Conservation (phyloP, 1,284 basidiomycete species). For the Fomitopsis pinicola region DNA sequence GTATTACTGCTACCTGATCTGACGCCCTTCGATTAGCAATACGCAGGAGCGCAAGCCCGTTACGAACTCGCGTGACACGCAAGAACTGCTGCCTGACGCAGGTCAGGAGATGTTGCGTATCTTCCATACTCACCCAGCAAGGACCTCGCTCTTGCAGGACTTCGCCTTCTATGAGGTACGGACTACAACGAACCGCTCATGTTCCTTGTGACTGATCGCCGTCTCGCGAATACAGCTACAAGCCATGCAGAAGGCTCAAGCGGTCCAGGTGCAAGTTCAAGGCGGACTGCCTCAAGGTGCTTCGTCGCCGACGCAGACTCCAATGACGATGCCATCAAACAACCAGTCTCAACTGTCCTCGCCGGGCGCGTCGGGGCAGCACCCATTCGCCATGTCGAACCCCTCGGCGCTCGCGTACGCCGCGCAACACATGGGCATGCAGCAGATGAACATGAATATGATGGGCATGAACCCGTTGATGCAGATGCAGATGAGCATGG, state of each 20-base stretch:
- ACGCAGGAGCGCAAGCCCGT: conserved; percentile 96
- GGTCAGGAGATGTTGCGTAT: conserved; percentile 94
- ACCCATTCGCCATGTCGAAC: conserved; percentile 47
- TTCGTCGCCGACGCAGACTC: conserved; percentile 31
- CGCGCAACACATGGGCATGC: conserved; percentile 49
- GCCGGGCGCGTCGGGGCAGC: conserved; percentile 36
- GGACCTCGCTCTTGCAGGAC: conserved; percentile 90
- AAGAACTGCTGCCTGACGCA: conserved; percentile 90
- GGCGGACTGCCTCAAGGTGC: conserved; percentile 29
- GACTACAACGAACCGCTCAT: not conserved
- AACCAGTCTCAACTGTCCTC: conserved; percentile 32
- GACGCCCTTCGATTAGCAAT: conserved; percentile 54
- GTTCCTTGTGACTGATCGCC: not conserved
- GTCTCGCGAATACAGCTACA: conserved; percentile 48
- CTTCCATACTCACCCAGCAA: conserved; percentile 86
- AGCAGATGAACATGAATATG: conserved; percentile 54
- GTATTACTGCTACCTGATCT: not conserved
- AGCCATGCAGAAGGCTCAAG: conserved; percentile 71
- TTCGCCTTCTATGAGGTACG: conserved; percentile 90
- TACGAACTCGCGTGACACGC: conserved; percentile 89
- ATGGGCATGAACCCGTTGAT: conserved; percentile 52
- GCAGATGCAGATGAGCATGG: conserved; percentile 66
- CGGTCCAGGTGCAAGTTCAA: conserved; percentile 28
- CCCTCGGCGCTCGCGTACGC: conserved; percentile 41
- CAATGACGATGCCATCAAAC: conserved; percentile 18